These are phyloP conservation scores for Vigna angularis DNA, from an alignment of 306 rosid genomes.

Conservation along the genomic window DNA sequence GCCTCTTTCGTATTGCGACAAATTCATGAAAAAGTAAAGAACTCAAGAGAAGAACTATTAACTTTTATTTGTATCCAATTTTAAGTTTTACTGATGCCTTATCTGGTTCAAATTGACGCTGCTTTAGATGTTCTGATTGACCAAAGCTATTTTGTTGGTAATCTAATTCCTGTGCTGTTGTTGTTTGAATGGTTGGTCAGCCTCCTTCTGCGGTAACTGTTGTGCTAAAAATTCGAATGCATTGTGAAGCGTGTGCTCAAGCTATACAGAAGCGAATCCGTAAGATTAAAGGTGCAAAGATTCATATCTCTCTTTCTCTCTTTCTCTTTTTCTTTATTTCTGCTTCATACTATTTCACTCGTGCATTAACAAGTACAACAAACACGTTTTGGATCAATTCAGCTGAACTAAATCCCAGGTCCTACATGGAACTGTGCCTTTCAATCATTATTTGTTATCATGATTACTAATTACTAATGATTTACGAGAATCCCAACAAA, in stretches of 20 bases:
- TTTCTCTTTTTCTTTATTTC: neutral
- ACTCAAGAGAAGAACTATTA: constrained; percentile 1
- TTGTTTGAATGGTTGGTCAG: constrained; percentile 47
- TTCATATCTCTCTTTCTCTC: neutral
- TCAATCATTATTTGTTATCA: constrained; percentile 3
- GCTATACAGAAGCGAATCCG: constrained; percentile 67
- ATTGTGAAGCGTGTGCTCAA: constrained; percentile 87
- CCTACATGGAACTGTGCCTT: neutral
- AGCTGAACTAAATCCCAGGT: constrained; percentile 24
- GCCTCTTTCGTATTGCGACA: neutral
- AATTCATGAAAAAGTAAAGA: neutral
- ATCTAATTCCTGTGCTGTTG: constrained; percentile 8
- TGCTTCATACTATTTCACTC: neutral
- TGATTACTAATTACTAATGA: neutral
- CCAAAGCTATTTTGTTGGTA: neutral
- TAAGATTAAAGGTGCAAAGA: constrained; percentile 67
- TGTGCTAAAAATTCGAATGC: constrained; percentile 69
- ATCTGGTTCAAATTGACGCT: neutral
- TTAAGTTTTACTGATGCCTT: neutral
- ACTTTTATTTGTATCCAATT: neutral
- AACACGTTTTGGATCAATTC: neutral
- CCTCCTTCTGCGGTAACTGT: constrained; percentile 66
- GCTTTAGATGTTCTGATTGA: neutral
- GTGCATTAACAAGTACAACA: neutral
- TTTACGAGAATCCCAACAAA: constrained; percentile 11